A percentile compares a stretch with the other conserved stretches of the same genome.
phyloP scores from a whole-genome alignment of 176 grass and related monocot species.

The Triticum turgidum region DNA sequence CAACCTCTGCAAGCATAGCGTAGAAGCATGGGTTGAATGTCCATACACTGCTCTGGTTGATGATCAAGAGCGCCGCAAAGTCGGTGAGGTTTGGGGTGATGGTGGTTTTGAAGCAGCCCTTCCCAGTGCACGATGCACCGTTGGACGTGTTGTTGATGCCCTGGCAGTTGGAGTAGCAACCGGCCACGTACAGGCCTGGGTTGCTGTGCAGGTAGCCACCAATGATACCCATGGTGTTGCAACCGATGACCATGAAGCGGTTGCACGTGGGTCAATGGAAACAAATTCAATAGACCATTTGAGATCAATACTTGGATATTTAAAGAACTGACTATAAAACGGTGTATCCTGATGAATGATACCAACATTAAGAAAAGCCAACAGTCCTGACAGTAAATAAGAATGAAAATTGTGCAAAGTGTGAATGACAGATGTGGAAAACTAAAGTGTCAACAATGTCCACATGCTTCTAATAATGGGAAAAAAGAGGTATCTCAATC shows the following conservation, averaged over 20 bases:
- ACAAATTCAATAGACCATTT: too few species aligned
- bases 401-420: too few species aligned
- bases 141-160: constrained; percentile 18
- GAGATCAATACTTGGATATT: too few species aligned
- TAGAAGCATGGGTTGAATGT: constrained; percentile 31
- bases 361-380: too few species aligned
- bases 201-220: not conserved
- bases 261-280: not conserved
- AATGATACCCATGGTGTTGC: constrained; percentile 24
- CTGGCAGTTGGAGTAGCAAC: constrained; percentile 45
- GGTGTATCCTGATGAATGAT: too few species aligned
- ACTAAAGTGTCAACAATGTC: too few species aligned
- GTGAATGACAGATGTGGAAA: too few species aligned
- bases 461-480: too few species aligned
- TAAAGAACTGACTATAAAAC: too few species aligned
- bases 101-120: constrained; percentile 32
- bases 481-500: too few species aligned
- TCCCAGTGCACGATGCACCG: not conserved
- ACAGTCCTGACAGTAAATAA: too few species aligned
- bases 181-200: not conserved
- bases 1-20: not conserved
- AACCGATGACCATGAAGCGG: constrained; percentile 33
- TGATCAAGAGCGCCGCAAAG: not conserved
- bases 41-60: constrained; percentile 5
- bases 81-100: constrained; percentile 14